A percentile compares a stretch with the other conserved stretches of the same genome.
Conservation (phyloP, 768 basidiomycete species). For the Leccinum sublutescens region DNA sequence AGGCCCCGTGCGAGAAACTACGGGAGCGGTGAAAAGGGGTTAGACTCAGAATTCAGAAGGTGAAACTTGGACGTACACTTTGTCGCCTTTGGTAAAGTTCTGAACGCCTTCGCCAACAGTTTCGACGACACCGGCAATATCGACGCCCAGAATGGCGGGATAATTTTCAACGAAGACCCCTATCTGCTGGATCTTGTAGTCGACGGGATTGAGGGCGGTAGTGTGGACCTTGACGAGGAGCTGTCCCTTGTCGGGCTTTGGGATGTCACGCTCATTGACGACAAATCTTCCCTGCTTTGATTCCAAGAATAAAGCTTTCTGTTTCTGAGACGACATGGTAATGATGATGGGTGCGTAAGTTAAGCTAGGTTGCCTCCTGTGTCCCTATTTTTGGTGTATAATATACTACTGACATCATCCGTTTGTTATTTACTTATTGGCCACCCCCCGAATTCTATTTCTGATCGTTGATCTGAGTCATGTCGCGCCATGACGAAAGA, state of each 20-base stretch:
- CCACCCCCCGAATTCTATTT: conserved; percentile 33
- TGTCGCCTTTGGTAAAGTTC: conserved; percentile 38
- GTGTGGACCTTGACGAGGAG: conserved; percentile 42
- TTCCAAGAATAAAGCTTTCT: conserved; percentile 30
- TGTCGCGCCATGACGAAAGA: conserved; percentile 32
- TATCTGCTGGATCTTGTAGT: conserved; percentile 37
- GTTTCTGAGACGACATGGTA: conserved; percentile 25
- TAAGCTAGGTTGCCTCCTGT: conserved; percentile 2
- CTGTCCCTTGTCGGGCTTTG: conserved; percentile 38
- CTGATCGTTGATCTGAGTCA: conserved; percentile 25
- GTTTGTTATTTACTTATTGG: conserved; percentile 28
- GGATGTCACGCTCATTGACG: conserved; percentile 26
- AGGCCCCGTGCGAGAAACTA: conserved; percentile 27
- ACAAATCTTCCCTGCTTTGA: conserved; percentile 30
- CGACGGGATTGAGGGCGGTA: conserved; percentile 46
- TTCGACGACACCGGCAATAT: conserved; percentile 40
- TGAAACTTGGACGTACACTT: conserved; percentile 30
- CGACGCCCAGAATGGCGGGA: conserved; percentile 37
- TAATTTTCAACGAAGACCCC: conserved; percentile 34
- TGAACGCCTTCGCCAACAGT: conserved; percentile 38
- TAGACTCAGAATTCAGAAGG: neutral
- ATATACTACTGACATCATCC: conserved; percentile 13
- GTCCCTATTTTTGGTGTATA: conserved; percentile 5
- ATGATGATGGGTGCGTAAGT: conserved; percentile 13
- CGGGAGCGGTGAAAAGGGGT: neutral